Conservation (phyloP, 495 filamentous ascomycete genomes). For the Hypoxylon fragiforme region DNA sequence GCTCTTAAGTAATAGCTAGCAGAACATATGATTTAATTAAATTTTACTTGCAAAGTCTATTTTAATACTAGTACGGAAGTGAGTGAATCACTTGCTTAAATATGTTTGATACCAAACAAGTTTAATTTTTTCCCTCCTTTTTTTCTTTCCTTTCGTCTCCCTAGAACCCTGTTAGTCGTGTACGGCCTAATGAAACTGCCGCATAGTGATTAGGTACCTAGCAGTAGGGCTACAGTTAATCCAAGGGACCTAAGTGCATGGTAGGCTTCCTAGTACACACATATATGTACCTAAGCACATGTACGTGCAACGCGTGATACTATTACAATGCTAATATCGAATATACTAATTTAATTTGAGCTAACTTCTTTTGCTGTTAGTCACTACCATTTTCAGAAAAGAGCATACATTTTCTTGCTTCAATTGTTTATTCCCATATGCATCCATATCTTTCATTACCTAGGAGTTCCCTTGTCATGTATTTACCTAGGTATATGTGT, state of each 20-base stretch:
- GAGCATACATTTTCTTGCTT: background rate
- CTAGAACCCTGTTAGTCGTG: constrained; percentile 4
- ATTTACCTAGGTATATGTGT: background rate
- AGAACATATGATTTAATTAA: too few relatives aligned
- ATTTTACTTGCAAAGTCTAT: too few relatives aligned
- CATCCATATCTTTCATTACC: too few relatives aligned
- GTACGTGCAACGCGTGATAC: background rate
- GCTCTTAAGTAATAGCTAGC: too few relatives aligned
- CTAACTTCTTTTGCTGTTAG: background rate
- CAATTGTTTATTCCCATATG: too few relatives aligned
- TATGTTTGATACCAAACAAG: constrained; percentile 8
- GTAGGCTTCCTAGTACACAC: too few relatives aligned
- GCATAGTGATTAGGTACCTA: constrained; percentile 3
- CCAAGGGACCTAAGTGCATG: too few relatives aligned
- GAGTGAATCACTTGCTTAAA: background rate
- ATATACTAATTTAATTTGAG: background rate
- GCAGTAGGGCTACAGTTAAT: too few relatives aligned
- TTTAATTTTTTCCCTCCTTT: constrained; percentile 2
- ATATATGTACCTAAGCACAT: constrained; percentile 6
- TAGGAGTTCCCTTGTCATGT: too few relatives aligned
- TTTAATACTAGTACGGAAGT: too few relatives aligned
- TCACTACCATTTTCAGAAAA: background rate
- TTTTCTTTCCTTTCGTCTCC: background rate
- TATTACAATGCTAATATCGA: background rate
- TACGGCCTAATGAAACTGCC: constrained; percentile 8